Base-by-base conservation (phyloP, 495 filamentous ascomycete species). In the Rostrohypoxylon terebratum region DNA sequence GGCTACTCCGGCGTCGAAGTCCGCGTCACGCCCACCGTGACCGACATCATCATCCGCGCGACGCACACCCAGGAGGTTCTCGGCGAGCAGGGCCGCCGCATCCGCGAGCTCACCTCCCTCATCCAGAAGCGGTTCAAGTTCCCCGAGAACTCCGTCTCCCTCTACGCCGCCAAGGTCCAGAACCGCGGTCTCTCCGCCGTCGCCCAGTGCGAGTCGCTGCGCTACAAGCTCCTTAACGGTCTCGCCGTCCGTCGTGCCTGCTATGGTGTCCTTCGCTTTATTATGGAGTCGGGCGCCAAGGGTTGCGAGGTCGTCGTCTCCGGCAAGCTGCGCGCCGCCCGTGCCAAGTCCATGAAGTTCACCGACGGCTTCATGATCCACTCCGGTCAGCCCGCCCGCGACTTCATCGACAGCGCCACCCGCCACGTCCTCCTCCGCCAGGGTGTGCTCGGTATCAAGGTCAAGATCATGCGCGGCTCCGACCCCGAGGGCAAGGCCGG, bases 61-160 rank as follows among this genome's bases (percentile, higher is more conserved):
- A 99, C 96, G 79, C 96, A 99, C 90, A 99, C 96, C 81, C 96
- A 99, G 87, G 96, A 99, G 87, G 96, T 99, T 78, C 93, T 99
- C 76, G 96, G 96, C 81, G 96, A 99, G 90, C 96, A 98, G 89
- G 96, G 96, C 77, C 94, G 96, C 85, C 94, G 96, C 84, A 99
- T 99, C 86, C 94, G 96, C 84, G 96, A 99, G 88, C 94, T 99
- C 86, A 99, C 96, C 80, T 97, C 93, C 73, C 92, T 99, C 81
- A 98, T 99, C 89, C 96, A 98, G 88, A 98, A 99, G 91, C 94
- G 96, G 76, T 99, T 98, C 93, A 98, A 98, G 89, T 99, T 99
- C 90, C 94, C 96, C 82, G 96, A 98, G 88, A 98, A 98, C 92
- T 96, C 92, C 78, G 96, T 99, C 83, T 98, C 96, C 67, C 93